Percentiles rank a stretch among this genome's conserved stretches.
These are phyloP conservation scores for Saccharomycopsis schoenii DNA, from an alignment of 805 yeast genomes.

Conservation along the genomic window DNA sequence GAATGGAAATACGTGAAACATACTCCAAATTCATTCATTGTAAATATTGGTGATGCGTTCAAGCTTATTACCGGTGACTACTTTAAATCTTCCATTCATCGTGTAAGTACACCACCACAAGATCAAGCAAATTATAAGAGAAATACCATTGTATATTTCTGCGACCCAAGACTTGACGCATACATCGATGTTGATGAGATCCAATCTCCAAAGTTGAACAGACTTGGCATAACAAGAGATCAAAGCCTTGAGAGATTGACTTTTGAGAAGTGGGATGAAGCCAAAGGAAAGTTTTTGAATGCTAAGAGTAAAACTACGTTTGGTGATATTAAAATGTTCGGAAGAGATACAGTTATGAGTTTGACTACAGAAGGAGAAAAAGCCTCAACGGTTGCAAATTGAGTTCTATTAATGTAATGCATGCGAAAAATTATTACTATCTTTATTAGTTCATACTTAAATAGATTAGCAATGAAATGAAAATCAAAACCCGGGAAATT, in stretches of 20 bases:
- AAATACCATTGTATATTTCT: conserved; percentile 34
- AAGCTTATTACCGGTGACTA: conserved; percentile 36
- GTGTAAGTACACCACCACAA: conserved; percentile 38
- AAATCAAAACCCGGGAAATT: neutral
- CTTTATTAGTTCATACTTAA: no score
- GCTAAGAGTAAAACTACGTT: conserved; percentile 7
- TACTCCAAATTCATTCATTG: conserved; percentile 29
- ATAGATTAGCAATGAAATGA: neutral
- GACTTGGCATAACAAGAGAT: conserved; percentile 26
- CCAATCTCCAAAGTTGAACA: conserved; percentile 29
- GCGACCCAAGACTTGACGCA: conserved; percentile 30
- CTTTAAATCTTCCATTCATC: conserved; percentile 37
- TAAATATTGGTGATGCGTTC: conserved; percentile 34
- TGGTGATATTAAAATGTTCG: conserved; percentile 14
- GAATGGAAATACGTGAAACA: conserved; percentile 31
- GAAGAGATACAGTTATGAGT: conserved; percentile 15
- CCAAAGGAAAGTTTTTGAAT: conserved; percentile 38
- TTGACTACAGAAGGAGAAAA: conserved; percentile 17
- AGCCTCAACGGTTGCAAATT: conserved; percentile 38
- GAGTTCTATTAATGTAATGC: neutral
- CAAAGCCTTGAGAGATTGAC: conserved; percentile 29
- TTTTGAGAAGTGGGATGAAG: conserved; percentile 36
- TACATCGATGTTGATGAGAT: conserved; percentile 34
- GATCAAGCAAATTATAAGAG: conserved; percentile 31
- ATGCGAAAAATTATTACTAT: no score